Evolutionary conservation across 2,329 filamentous ascomycete species (phyloP), one percentile per base, ranked within the genome.

Genomic region (Talaromyces atroroseus): DNA sequence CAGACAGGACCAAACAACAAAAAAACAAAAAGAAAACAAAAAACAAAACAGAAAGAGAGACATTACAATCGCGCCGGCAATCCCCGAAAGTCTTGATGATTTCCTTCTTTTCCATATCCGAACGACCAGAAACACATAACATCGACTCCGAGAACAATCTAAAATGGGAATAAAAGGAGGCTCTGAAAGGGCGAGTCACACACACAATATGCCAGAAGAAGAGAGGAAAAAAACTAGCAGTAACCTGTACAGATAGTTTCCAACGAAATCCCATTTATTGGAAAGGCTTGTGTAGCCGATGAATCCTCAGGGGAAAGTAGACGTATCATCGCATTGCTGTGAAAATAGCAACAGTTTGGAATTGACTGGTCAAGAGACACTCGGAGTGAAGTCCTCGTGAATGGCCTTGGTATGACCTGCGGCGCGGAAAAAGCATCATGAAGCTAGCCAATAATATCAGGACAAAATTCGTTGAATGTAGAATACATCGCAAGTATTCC

Each of bases 21-120:
- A 26, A 8, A 8, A n/a, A 21, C n/a, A 36, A 29, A 21, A 54
- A 23, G 11, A 32, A 53, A 36, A 12, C 20, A 24, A 20, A 36
- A 36, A 44, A 20, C 32, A 36, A n/a, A n/a, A n/a, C 11, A 8
- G 23, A 36, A 47, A 53, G 40, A 32, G n/a, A 48, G 18, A 21
- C 51, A 20, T 47, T 18, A 38, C 42, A 47, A 47, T 53, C 51
- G 26, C 51, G 51, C 51, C 51, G 42, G 16, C 24, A 47, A 47
- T 47, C 40, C 51, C 32, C 26, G 12, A 46, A 46, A 52, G 18
- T 53, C 51, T 38, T 47, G 40, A 20, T 44, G 40, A 12, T 23
- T 44, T 44, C 18, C 40, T 44, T 44, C 40, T 23, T 24, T 42
- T 32, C 49, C 38, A 29, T 44, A 23, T 47, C 4, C 42, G n/a